Evolutionary conservation across 495 filamentous ascomycete species (phyloP).

Genomic region (Terfezia boudieri): DNA sequence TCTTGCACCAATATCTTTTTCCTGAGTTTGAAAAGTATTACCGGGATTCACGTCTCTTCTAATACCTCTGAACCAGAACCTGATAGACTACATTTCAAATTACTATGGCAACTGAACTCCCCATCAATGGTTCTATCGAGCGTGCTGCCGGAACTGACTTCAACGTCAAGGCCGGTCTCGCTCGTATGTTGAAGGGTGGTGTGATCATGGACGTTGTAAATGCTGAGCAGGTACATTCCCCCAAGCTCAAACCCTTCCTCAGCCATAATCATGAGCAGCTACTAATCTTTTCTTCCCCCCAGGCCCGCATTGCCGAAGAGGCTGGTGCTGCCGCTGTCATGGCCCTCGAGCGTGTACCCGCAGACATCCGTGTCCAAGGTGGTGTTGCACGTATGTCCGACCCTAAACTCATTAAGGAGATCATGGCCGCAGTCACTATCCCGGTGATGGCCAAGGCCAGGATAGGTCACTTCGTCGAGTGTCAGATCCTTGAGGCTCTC

Average conservation of each 20-base stretch:
- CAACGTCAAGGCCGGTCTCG: slow-evolving; percentile 76
- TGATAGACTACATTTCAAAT: not conserved
- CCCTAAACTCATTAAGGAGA: slow-evolving; percentile 84
- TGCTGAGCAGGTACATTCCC: slow-evolving; percentile 46
- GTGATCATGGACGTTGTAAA: slow-evolving; percentile 99
- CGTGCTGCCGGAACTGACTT: slow-evolving; percentile 26
- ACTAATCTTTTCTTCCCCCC: not conserved
- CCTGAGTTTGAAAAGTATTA: too few species aligned
- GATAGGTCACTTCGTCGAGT: slow-evolving; percentile 95
- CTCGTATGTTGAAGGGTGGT: slow-evolving; percentile 93
- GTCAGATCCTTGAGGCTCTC: slow-evolving; percentile 87
- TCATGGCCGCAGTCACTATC: slow-evolving; percentile 91
- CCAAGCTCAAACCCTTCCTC: not conserved
- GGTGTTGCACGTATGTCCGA: slow-evolving; percentile 96
- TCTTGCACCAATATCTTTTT: too few species aligned
- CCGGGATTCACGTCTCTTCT: too few species aligned
- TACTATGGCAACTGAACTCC: slow-evolving; percentile 7
- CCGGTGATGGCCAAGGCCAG: slow-evolving; percentile 98
- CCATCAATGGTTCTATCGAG: slow-evolving; percentile 19
- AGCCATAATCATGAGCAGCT: not conserved
- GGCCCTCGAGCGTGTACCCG: slow-evolving; percentile 93
- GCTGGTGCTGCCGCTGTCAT: slow-evolving; percentile 92
- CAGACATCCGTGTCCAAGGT: slow-evolving; percentile 80
- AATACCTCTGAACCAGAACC: too few species aligned
- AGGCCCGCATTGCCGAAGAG: slow-evolving; percentile 91